Evolutionary conservation across 2,329 filamentous ascomycete species (phyloP), one percentile per base, ranked within the genome.

Genomic region (Pseudophaeomoniella oleicola): DNA sequence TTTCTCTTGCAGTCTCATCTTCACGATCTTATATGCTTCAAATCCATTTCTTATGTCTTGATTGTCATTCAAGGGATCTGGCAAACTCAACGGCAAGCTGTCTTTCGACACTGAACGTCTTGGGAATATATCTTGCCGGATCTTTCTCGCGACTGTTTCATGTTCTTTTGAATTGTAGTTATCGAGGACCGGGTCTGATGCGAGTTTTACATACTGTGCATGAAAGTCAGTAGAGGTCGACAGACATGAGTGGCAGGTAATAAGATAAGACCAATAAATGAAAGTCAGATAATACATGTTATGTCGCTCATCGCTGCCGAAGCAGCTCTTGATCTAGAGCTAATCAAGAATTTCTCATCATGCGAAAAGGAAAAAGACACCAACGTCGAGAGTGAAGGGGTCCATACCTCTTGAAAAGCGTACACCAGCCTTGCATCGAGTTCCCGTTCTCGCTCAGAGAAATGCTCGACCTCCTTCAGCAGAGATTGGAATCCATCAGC

Each of bases 271-370:
- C n/a, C 6, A 27, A n/a, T 6, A n/a, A 27, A 27, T 27, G n/a
- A 46, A 66, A 55, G 50, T 67, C 64, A 66, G 63, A 57, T 63
- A 63, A 68, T 66, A 67, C 57, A 67, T 67, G 60, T 56, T 59
- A 49, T 72, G 58, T 81, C 75, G 65, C 68, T 81, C 78, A 72
- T 59, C 53, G 65, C 63, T 67, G 64, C 66, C 58, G 44, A 50
- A 53, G 68, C 63, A 72, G 68, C 76, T 83, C 70, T 68, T 78
- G 79, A 81, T 84, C 80, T 84, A 84, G 80, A 85, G 80, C 80
- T 84, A 83, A 80, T 60, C 51, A 54, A 50, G 46, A 50, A 51
- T 61, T 57, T 62, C 56, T 69, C 67, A 57, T 69, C 64, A 67
- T 61, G 39, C n/a, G 16, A 33, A 32, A n/a, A 27, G 38, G 35